These are phyloP conservation scores for Saksenaea vasiformis DNA, from an alignment of 371 early-diverging fungal genomes.

Conservation along the genomic window DNA sequence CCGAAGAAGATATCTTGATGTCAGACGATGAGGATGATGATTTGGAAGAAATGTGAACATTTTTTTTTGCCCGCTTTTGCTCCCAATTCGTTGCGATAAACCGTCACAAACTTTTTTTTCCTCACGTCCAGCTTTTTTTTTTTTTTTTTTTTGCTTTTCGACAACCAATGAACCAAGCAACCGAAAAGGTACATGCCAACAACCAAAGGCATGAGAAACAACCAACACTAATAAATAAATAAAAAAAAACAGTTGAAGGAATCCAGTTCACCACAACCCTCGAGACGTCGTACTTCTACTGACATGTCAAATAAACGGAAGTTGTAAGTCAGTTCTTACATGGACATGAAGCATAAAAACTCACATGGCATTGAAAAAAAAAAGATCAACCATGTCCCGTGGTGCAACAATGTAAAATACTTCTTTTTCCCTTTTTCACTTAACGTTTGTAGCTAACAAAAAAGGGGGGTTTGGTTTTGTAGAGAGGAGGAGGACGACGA, in stretches of 20 bases:
- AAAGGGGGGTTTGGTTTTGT: not conserved
- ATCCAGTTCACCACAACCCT: not conserved
- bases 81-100: not conserved
- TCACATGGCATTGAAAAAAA: not conserved
- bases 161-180: not conserved
- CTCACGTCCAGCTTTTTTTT: not conserved
- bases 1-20: conserved; percentile 57
- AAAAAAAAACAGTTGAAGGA: too few species aligned
- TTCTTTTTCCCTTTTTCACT: not conserved
- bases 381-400: not conserved
- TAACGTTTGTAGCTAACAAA: not conserved
- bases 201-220: not conserved
- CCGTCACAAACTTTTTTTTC: not conserved
- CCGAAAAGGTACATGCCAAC: not conserved
- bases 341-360: not conserved
- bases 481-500: too few species aligned
- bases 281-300: not conserved
- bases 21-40: conserved; percentile 58
- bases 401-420: not conserved
- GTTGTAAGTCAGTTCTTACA: not conserved
- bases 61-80: not conserved
- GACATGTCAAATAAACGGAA: not conserved
- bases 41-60: conserved; percentile 57
- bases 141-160: conserved; percentile 1
- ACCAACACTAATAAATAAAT: too few species aligned